phyloP scores from a whole-genome alignment of 108 stramenopile species.

The Skeletonema grethae region DNA sequence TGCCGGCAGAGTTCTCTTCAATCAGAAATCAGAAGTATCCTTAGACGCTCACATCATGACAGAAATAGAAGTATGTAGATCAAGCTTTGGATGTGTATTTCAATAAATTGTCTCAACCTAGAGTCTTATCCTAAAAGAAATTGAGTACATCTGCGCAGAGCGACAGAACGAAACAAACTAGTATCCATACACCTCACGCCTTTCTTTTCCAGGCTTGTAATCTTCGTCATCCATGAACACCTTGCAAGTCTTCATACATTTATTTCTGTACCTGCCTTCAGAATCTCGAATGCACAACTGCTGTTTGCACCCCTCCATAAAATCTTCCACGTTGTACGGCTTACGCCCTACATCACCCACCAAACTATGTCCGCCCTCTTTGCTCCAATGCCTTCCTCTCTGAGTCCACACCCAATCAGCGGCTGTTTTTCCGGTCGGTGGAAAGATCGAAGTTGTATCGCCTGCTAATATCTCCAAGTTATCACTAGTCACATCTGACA shows the following conservation, averaged over 20 bases:
- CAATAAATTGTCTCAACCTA: no score
- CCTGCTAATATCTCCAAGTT: constrained; percentile 40
- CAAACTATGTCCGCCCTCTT: constrained; percentile 29
- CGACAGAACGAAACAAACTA: not conserved
- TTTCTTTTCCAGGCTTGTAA: constrained; percentile 32
- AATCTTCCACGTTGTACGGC: constrained; percentile 22
- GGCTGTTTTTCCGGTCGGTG: constrained; percentile 29
- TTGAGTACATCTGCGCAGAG: not conserved
- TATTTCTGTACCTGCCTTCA: constrained; percentile 18
- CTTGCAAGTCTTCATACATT: constrained; percentile 34
- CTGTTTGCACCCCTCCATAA: constrained; percentile 17
- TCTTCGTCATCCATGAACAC: constrained; percentile 39
- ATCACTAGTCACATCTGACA: constrained; percentile 50
- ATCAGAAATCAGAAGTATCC: not conserved
- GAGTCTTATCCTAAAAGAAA: not conserved
- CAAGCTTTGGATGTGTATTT: no score
- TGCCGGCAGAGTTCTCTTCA: not conserved
- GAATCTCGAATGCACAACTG: constrained; percentile 3
- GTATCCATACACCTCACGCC: constrained; percentile 35
- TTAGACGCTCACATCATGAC: not conserved
- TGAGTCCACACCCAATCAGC: constrained; percentile 45
- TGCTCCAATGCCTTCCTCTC: constrained; percentile 43
- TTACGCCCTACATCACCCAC: constrained; percentile 32
- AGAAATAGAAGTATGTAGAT: no score
- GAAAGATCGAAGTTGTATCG: constrained; percentile 36